These are phyloP conservation scores for Rhodomyrtus psidioides DNA, from an alignment of 441 rosid genomes.

Conservation along the genomic window DNA sequence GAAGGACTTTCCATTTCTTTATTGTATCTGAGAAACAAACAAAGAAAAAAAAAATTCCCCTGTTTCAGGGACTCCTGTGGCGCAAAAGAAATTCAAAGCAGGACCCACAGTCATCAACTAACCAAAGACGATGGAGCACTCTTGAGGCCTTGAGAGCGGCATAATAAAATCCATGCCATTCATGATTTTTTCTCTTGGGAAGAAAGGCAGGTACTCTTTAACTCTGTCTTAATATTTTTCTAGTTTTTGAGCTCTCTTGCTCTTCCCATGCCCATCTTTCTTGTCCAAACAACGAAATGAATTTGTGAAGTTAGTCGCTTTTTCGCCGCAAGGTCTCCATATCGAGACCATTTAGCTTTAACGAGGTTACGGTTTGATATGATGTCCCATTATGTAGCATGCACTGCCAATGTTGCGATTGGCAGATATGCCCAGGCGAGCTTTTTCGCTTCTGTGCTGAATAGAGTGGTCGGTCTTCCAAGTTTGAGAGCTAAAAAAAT, in stretches of 20 bases:
- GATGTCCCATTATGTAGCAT: neutral
- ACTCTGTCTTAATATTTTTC: neutral
- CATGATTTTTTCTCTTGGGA: neutral
- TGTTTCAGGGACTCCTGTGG: neutral
- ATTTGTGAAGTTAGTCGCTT: neutral
- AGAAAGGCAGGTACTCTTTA: neutral
- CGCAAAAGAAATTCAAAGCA: constrained; percentile 4
- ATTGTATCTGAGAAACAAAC: neutral
- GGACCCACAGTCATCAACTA: constrained; percentile 14
- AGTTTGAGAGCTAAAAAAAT: constrained; percentile 6
- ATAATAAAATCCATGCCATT: neutral
- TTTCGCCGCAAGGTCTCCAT: neutral
- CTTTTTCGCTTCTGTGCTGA: neutral
- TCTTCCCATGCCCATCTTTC: neutral
- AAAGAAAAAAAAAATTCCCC: neutral
- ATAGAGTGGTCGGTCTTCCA: neutral
- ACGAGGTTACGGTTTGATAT: neutral
- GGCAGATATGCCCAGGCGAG: neutral
- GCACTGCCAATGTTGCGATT: neutral
- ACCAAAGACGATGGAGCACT: neutral
- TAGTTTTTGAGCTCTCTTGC: neutral
- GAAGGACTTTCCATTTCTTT: neutral
- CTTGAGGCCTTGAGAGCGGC: neutral
- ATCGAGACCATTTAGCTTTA: constrained; percentile 5
- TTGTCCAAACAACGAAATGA: neutral